phyloP scores from a whole-genome alignment of 2,329 filamentous ascomycete genomes.

The Calonectria montana region DNA sequence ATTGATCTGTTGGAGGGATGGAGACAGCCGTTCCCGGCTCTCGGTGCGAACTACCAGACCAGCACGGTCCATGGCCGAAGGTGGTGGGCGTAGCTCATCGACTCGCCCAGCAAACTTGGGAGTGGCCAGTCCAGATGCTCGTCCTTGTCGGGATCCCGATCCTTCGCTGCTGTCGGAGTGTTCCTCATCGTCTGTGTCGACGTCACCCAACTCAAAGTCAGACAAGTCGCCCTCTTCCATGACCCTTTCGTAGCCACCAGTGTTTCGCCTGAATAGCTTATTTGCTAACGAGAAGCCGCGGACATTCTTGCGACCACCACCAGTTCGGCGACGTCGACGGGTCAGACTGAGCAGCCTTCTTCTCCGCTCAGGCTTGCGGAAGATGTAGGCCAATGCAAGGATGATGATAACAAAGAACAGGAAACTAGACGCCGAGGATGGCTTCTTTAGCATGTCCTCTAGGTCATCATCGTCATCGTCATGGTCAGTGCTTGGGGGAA shows the following conservation, averaged over 20 bases:
- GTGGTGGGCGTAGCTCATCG: constrained; percentile 55
- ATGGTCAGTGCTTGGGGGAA: constrained; percentile 53
- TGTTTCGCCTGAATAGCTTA: constrained; percentile 73
- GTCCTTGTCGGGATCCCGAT: constrained; percentile 64
- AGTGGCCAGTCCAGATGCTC: constrained; percentile 75
- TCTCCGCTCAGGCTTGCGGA: constrained; percentile 83
- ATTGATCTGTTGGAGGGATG: constrained; percentile 64
- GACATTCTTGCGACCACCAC: constrained; percentile 50
- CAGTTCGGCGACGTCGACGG: constrained; percentile 43
- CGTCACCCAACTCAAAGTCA: constrained; percentile 82
- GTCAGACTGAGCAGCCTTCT: constrained; percentile 44
- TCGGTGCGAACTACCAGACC: constrained; percentile 86
- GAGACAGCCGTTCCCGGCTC: constrained; percentile 81
- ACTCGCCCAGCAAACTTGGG: constrained; percentile 69
- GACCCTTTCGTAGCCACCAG: constrained; percentile 81
- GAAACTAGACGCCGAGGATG: constrained; percentile 78
- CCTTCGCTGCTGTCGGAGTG: constrained; percentile 71
- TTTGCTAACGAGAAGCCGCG: constrained; percentile 66
- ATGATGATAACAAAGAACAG: constrained; percentile 83
- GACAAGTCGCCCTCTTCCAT: constrained; percentile 81
- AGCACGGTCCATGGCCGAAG: constrained; percentile 69
- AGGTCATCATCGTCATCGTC: constrained; percentile 68
- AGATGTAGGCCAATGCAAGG: constrained; percentile 74
- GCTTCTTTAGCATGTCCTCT: constrained; percentile 74
- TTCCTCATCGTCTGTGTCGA: constrained; percentile 73